Evolutionary conservation across 2,329 filamentous ascomycete species (phyloP).

Genomic region (Cordyceps pruinosa): DNA sequence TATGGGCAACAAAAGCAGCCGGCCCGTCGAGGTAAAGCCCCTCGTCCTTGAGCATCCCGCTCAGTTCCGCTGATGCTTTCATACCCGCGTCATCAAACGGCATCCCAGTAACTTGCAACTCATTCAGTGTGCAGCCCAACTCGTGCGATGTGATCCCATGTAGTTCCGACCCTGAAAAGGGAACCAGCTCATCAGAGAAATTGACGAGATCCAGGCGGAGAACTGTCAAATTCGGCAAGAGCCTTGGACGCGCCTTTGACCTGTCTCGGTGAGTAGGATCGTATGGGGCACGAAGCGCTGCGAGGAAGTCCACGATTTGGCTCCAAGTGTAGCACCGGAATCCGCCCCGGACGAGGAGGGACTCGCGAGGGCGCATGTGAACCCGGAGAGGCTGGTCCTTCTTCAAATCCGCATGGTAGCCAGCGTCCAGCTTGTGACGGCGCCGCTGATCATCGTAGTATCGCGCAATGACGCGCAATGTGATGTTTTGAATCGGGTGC

Average conservation of each 20-base stretch:
- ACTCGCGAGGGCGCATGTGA: constrained; percentile 36
- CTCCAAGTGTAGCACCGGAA: constrained; percentile 50
- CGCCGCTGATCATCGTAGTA: constrained; percentile 47
- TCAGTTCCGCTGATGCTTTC: constrained; percentile 40
- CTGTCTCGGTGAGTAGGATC: constrained; percentile 33
- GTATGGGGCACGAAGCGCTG: constrained; percentile 43
- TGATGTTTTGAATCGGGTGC: constrained; percentile 38
- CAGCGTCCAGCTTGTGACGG: constrained; percentile 34
- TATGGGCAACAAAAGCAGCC: constrained; percentile 36
- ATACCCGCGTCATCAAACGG: constrained; percentile 42
- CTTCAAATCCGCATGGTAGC: constrained; percentile 37
- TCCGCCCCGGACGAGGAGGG: constrained; percentile 40
- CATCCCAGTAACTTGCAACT: constrained; percentile 46
- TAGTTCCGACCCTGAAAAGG: constrained; percentile 39
- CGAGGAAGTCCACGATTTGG: constrained; percentile 46
- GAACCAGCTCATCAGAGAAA: constrained; percentile 40
- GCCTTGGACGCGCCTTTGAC: constrained; percentile 31
- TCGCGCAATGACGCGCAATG: constrained; percentile 45
- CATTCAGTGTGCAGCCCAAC: constrained; percentile 45
- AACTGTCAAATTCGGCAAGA: constrained; percentile 40
- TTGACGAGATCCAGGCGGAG: constrained; percentile 50
- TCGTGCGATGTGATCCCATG: constrained; percentile 49
- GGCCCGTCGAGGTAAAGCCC: constrained; percentile 43
- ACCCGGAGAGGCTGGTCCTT: constrained; percentile 36
- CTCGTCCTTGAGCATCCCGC: constrained; percentile 47